Conservation (phyloP, 331 rosid genomes). For the Dryas integrifolia region DNA sequence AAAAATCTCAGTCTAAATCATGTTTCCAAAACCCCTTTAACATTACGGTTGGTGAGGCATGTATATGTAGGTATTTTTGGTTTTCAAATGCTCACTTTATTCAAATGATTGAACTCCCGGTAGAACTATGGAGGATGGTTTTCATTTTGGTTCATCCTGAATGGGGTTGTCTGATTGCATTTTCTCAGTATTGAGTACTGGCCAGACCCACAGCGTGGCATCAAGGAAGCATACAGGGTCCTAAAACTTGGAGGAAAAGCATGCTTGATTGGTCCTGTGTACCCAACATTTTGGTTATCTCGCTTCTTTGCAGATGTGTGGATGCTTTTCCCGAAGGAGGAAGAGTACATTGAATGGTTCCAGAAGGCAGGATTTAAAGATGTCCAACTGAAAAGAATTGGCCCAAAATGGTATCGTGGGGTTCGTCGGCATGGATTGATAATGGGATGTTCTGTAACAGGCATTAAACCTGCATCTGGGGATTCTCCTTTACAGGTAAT, state of each 20-base stretch:
- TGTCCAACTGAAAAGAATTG: conserved; percentile 82
- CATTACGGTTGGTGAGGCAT: neutral
- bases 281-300: conserved; percentile 86
- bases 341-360: conserved; percentile 94
- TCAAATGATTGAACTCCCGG: conserved; percentile 1
- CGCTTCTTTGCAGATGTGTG: conserved; percentile 96
- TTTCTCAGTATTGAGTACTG: conserved; percentile 83
- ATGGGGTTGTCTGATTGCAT: conserved; percentile 29
- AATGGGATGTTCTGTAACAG: conserved; percentile 96
- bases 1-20: neutral
- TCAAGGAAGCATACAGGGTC: conserved; percentile 90
- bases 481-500: conserved; percentile 90
- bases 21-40: neutral
- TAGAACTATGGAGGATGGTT: neutral
- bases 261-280: conserved; percentile 80
- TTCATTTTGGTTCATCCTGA: neutral
- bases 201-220: conserved; percentile 97
- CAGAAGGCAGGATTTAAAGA: conserved; percentile 81
- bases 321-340: conserved; percentile 98
- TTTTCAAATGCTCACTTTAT: neutral
- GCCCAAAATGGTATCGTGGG: conserved; percentile 96
- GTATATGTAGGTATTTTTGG: neutral
- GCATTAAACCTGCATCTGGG: conserved; percentile 83
- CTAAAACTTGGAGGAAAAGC: conserved; percentile 87
- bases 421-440: conserved; percentile 90